Conservation (phyloP, 1,284 basidiomycete genomes). For the Irpex sp. region DNA sequence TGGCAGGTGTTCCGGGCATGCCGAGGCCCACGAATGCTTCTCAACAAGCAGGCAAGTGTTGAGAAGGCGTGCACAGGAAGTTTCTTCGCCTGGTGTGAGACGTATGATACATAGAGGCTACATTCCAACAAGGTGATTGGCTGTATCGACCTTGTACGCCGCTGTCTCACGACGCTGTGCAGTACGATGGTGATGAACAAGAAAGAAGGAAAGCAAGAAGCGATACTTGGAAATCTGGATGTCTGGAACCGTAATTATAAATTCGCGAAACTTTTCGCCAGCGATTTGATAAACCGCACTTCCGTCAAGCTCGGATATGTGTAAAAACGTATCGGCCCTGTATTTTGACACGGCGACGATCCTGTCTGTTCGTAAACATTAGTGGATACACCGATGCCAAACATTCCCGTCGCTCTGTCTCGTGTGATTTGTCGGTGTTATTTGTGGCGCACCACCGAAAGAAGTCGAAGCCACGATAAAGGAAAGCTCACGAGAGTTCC, state of each 20-base stretch:
- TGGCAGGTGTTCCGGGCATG: background rate
- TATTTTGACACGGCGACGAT: too few relatives aligned
- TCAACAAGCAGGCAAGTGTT: background rate
- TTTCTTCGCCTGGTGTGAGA: background rate
- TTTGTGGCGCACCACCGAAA: background rate
- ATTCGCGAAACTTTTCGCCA: background rate
- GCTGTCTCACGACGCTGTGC: too few relatives aligned
- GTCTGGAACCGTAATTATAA: background rate
- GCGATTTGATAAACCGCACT: background rate
- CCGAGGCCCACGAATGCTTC: background rate
- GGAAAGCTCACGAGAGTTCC: background rate
- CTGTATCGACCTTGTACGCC: background rate
- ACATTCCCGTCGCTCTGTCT: too few relatives aligned
- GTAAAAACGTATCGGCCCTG: too few relatives aligned
- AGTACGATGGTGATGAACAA: background rate
- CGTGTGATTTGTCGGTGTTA: background rate
- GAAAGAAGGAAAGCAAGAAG: background rate
- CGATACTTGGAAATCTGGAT: background rate
- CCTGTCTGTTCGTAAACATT: too few relatives aligned
- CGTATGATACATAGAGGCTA: background rate
- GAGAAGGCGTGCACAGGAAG: background rate
- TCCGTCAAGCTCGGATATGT: background rate
- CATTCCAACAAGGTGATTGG: background rate
- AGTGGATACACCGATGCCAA: too few relatives aligned
- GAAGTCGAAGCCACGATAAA: background rate